Percentiles rank a stretch among this genome's conserved stretches.
Evolutionary conservation across 352 stramenopile genomes (phyloP).

Genomic region (Globisporangium megalacanthum): DNA sequence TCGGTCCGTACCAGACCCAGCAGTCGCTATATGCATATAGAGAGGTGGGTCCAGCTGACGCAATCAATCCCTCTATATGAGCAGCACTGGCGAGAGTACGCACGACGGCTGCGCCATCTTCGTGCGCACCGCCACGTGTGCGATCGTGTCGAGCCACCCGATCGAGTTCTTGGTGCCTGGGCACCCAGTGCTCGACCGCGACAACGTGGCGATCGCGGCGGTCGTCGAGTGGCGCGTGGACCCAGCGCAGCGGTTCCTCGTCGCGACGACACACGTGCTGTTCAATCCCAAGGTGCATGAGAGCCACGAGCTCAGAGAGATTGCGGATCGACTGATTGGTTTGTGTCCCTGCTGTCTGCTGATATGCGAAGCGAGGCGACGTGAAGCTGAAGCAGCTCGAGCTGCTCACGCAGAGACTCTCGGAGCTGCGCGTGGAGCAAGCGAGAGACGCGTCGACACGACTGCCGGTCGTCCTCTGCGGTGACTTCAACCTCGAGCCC

Average conservation of each 20-base stretch:
- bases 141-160: slow-evolving; percentile 32
- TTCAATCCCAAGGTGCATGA: slow-evolving; percentile 56
- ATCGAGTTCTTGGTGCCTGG: slow-evolving; percentile 42
- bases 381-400: slow-evolving; percentile 62
- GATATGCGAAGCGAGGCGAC: slow-evolving; percentile 40
- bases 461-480: slow-evolving; percentile 46
- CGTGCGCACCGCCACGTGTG: slow-evolving; percentile 36
- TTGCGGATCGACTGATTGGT: background rate
- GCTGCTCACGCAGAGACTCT: slow-evolving; percentile 33
- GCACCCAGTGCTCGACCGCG: slow-evolving; percentile 41
- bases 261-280: slow-evolving; percentile 65
- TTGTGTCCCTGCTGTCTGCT: background rate
- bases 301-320: too few species aligned
- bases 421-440: slow-evolving; percentile 16
- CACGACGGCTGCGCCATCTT: slow-evolving; percentile 70
- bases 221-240: slow-evolving; percentile 31
- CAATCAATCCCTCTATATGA: background rate
- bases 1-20: slow-evolving; percentile 23
- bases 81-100: slow-evolving; percentile 49
- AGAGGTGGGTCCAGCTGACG: background rate
- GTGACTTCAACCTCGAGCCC: slow-evolving; percentile 64
- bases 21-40: too few species aligned
- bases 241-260: slow-evolving; percentile 27
- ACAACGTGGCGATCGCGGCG: slow-evolving; percentile 53
- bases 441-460: background rate